A percentile compares a stretch with the other conserved stretches of the same genome.
Evolutionary conservation across 495 filamentous ascomycete genomes (phyloP).

Genomic region (Staphylotrichum longicolle): DNA sequence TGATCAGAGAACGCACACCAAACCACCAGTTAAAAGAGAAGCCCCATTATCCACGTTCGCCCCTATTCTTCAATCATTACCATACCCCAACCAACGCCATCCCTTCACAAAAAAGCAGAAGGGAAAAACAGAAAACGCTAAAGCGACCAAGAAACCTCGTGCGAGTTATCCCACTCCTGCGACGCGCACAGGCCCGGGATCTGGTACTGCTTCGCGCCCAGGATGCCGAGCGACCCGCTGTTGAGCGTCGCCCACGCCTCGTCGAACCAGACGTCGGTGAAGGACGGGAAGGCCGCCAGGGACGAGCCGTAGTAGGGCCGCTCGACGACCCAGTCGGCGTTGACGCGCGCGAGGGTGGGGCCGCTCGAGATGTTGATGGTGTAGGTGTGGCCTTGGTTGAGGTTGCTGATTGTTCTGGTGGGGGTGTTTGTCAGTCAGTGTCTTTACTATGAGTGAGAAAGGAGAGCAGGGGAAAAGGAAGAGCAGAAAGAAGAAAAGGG

Average conservation of each 20-base stretch:
- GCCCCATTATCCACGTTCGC: no score
- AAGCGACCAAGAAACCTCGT: slow-evolving; percentile 21
- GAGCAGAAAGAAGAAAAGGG: no score
- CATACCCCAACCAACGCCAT: no score
- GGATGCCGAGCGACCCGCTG: slow-evolving; percentile 21
- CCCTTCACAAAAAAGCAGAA: background rate
- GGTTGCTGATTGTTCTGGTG: slow-evolving; percentile 17
- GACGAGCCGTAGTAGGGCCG: slow-evolving; percentile 27
- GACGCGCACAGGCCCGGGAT: slow-evolving; percentile 24
- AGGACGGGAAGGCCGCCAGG: slow-evolving; percentile 27
- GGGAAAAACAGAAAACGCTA: slow-evolving; percentile 1
- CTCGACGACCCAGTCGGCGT: slow-evolving; percentile 38
- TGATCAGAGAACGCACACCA: no score
- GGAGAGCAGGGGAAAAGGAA: background rate
- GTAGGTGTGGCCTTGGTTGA: slow-evolving; percentile 18
- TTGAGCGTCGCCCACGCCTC: slow-evolving; percentile 22
- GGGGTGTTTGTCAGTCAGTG: background rate
- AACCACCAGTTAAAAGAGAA: no score
- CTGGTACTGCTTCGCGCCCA: slow-evolving; percentile 33
- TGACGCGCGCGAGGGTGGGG: slow-evolving; percentile 24
- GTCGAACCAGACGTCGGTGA: slow-evolving; percentile 35
- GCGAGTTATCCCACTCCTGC: slow-evolving; percentile 23
- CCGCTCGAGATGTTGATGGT: slow-evolving; percentile 21
- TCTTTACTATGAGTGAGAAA: no score
- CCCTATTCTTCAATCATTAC: no score